Base-by-base conservation (phyloP, 2,329 filamentous ascomycete genomes). In the Cladosporium colombiae region DNA sequence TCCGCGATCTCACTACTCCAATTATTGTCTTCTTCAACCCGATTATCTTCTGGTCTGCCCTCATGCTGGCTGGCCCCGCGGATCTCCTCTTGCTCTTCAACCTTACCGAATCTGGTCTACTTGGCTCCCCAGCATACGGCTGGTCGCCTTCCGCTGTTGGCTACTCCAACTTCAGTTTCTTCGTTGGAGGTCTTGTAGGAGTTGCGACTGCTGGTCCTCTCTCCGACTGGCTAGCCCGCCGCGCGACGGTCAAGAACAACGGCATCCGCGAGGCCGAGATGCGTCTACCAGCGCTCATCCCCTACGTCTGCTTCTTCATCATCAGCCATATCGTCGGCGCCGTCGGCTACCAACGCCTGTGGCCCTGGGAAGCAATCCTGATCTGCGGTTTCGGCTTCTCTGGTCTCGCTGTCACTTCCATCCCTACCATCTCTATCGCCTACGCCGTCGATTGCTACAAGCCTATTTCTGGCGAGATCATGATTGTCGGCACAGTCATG, bases 221-320 rank as follows among this genome's bases (percentile, higher is more conserved):
- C 53, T 86, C 86, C 64, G 83, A 87, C 69, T 78, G 77, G 72
- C 74, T 81, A 10, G 82, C 83, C 21, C 81, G 84, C 58, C 78
- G 76, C 64, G 76, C 84, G 25, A 87, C 86, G 0, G 77, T 74
- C 62, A 78, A 79, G 31, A 88, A 87, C 69, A 79, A 81, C 4
- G 86, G 86, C 5, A 79, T 88, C 23, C 78, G 85, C n/a, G 81
- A 86, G 59, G 84, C 86, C 0, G 85, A 87, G 71, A 87, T 88
- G 85, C 79, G 86, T n/a, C 74, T 88, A 5, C 84, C 84, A 1
- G 82, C 82, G 5, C 79, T 88, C 21, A 72, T 79, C 13, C 78
- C 84, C 0, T 85, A 83, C 69, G 74, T 84, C 70, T 73, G 86
- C 31, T 81, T 84, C 16, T 82, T 84, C 3, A 76, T 83, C 29